Evolutionary conservation across 2,329 filamentous ascomycete species (phyloP).

Genomic region (Xylariaceae sp.): DNA sequence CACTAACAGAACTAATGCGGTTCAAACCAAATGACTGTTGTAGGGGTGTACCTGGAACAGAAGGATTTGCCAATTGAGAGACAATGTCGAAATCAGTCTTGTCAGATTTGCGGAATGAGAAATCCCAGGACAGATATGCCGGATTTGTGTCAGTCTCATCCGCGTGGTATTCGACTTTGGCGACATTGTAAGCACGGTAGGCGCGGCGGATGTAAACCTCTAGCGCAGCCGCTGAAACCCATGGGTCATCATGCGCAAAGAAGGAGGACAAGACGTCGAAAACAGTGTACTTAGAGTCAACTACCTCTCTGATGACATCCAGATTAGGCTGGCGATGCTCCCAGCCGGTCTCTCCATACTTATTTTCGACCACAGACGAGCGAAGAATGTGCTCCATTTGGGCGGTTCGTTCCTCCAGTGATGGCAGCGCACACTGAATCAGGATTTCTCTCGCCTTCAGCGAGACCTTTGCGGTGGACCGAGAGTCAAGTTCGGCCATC

Average conservation of each 20-base stretch:
- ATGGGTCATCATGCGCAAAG: slow-evolving; percentile 90
- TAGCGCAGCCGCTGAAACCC: slow-evolving; percentile 87
- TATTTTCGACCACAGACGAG: slow-evolving; percentile 92
- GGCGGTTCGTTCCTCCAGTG: slow-evolving; percentile 85
- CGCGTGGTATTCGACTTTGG: slow-evolving; percentile 82
- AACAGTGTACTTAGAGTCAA: slow-evolving; percentile 97
- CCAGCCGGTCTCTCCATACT: slow-evolving; percentile 95
- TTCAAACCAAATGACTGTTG: slow-evolving; percentile 59
- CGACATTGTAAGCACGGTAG: slow-evolving; percentile 91
- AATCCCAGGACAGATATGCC: slow-evolving; percentile 90
- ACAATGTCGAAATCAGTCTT: slow-evolving; percentile 85
- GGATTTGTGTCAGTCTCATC: slow-evolving; percentile 60
- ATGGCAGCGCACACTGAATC: slow-evolving; percentile 94
- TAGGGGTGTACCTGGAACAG: slow-evolving; percentile 73
- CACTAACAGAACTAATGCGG: slow-evolving; percentile 90
- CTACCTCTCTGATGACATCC: slow-evolving; percentile 91
- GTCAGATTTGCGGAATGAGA: slow-evolving; percentile 87
- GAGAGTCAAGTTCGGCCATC: slow-evolving; percentile 85
- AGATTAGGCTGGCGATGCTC: slow-evolving; percentile 90
- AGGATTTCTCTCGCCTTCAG: slow-evolving; percentile 96
- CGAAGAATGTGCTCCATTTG: slow-evolving; percentile 99
- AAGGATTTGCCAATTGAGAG: slow-evolving; percentile 73
- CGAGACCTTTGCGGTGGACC: slow-evolving; percentile 85
- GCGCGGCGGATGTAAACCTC: slow-evolving; percentile 96
- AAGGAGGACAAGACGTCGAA: slow-evolving; percentile 94